Evolutionary conservation across 306 rosid species (phyloP), one percentile per base, ranked within the genome.

Genomic region (Castanea sativa): DNA sequence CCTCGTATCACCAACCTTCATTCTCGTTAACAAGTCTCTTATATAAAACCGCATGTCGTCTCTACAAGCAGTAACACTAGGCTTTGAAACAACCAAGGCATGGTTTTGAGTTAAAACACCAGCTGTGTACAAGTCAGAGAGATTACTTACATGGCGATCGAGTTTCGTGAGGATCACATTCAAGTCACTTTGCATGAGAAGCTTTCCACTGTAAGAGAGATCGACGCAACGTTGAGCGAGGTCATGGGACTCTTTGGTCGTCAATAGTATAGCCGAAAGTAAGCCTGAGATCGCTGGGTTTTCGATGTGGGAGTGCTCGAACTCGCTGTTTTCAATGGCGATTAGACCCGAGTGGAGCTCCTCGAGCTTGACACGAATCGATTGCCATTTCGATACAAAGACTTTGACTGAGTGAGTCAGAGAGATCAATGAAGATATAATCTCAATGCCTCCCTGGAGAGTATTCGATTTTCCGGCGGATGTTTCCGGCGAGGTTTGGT

Each of bases 101-200:
- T 81, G 84, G 38, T 88, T 81, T 15, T 84, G 91, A 30, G 83
- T 84, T 74, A 89, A 63, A 73, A 85, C 71, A 4, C 90, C 90
- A 11, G 89, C 79, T 51, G 83, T 78, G 76, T 87, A 88, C 41
- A 94, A 73, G 38, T 86, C 94, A 3, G 87, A 80, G 1, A 94
- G 84, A 69, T 75, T 89, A 84, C 71, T 84, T 45, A 78, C 86
- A 74, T 94, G 95, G 71, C 74, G 72, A 45, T 88, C 88, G 76
- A 94, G 63, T 63, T 86, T 90, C 33, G 91, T 83, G 51, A 82
- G 83, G 41, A 87, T 77, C 45, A 86, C 87, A 73, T 92, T 95
- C 87, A 94, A 86, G 76, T 94, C 98, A 81, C 97, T 92, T 87
- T 92, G 98, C 98, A 94, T 94, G 85, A 94, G 81, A 16, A 94